Base-by-base conservation (phyloP, 495 filamentous ascomycete genomes). In the Neurospora discreta region DNA sequence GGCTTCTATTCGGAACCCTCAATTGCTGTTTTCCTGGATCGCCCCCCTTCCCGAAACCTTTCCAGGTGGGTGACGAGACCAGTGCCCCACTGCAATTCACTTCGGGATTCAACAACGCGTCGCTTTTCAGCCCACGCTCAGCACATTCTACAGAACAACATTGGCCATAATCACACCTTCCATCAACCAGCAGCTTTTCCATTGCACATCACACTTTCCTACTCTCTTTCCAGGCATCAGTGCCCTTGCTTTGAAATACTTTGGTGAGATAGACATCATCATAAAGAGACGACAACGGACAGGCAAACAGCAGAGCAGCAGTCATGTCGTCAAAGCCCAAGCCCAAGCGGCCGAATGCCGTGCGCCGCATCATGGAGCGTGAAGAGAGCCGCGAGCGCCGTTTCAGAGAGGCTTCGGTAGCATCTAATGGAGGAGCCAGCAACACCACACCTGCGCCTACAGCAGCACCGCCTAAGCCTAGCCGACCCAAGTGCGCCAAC, bases 281-380 rank as follows among this genome's bases (percentile, higher is more conserved):
- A 65, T 26, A 33, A 3, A 60, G 33, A 65, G 52, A 33, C 52
- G 52, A 30, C 52, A 60, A 60, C 23, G 26, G 7, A 65, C 38
- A 58, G 39, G 69, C 43, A 67, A 26, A 30, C 10, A 58, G 5
- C 52, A 3, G 7, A 23, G 20, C 23, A 73, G 23, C 33, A 67
- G 30, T 52, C 52, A 73, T 71, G 69, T 73, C 72, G 65, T 65
- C 52, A 69, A 79, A 77, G 70, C 26, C 72, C 15, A 78, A 78
- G 70, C 72, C 71, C 16, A 80, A 78, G 69, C 71, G 70, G 20
- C 74, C 73, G 13, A 79, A 79, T 69, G 67, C 73, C 40, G 73
- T 78, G 46, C 74, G 75, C 60, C 77, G 77, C 26, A 80, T 80
- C 71, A 79, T 79, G 73, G 71, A 78, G 33, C 76, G 74, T 5